These are phyloP conservation scores for Mycotypha africana DNA, from an alignment of 371 early-diverging fungal genomes.

Conservation along the genomic window DNA sequence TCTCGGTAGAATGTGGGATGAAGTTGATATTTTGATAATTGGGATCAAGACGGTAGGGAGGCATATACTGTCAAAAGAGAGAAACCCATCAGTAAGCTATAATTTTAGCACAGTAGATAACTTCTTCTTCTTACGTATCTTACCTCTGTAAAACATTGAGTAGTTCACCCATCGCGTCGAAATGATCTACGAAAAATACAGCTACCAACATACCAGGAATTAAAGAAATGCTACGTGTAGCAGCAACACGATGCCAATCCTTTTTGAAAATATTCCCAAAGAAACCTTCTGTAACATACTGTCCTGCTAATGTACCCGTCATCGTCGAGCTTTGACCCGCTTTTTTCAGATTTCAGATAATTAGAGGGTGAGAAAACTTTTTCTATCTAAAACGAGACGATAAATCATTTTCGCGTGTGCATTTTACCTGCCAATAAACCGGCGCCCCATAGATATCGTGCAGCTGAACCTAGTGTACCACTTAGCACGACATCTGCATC, in stretches of 20 bases:
- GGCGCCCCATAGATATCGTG: conserved; percentile 61
- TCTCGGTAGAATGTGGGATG: conserved; percentile 31
- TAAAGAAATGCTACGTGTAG: conserved; percentile 60
- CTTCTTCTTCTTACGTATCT: neutral
- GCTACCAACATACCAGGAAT: conserved; percentile 66
- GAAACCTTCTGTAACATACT: conserved; percentile 72
- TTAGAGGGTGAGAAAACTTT: too few relatives aligned
- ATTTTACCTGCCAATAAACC: conserved; percentile 59
- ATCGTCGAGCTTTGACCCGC: conserved; percentile 73
- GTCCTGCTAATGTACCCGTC: conserved; percentile 73
- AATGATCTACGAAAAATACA: conserved; percentile 53
- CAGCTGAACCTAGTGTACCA: conserved; percentile 49
- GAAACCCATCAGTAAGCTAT: neutral
- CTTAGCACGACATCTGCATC: conserved; percentile 59
- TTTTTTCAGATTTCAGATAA: neutral
- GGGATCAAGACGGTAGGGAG: conserved; percentile 70
- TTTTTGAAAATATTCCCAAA: conserved; percentile 54
- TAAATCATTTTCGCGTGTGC: too few relatives aligned
- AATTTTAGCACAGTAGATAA: too few relatives aligned
- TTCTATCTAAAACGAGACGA: too few relatives aligned
- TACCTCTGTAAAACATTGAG: conserved; percentile 58
- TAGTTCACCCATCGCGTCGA: conserved; percentile 64
- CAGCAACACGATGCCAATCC: conserved; percentile 63
- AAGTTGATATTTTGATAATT: conserved; percentile 54
- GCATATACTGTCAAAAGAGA: conserved; percentile 40